Evolutionary conservation across 305 asterid genomes (phyloP).

Genomic region (Caryopteris hybrid): DNA sequence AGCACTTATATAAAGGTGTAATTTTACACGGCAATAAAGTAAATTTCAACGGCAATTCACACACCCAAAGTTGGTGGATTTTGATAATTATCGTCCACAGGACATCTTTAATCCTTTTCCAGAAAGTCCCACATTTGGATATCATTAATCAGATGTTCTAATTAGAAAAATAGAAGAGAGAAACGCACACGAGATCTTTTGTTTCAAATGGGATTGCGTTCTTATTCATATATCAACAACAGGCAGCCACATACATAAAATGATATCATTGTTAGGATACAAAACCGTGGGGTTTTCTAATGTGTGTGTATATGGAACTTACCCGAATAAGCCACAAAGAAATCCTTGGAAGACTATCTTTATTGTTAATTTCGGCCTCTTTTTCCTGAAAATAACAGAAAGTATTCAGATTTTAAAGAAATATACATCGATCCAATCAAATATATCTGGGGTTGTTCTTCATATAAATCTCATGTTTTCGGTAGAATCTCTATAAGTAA

Average conservation of each 20-base stretch:
- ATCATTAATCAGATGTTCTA: neutral
- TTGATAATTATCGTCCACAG: neutral
- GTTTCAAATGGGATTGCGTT: too few species aligned
- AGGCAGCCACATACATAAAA: neutral
- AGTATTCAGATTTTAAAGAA: neutral
- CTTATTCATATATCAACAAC: too few species aligned
- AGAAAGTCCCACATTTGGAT: neutral
- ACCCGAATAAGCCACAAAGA: conserved; percentile 58
- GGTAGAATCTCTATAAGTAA: neutral
- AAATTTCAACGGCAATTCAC: conserved; percentile 13
- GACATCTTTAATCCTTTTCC: neutral
- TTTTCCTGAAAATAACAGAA: conserved; percentile 29
- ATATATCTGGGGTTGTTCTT: neutral
- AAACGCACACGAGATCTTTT: neutral
- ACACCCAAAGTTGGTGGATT: neutral
- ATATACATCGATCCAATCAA: neutral
- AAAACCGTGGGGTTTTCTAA: too few species aligned
- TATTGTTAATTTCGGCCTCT: conserved; percentile 51
- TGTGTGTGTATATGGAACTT: too few species aligned
- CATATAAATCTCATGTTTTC: neutral
- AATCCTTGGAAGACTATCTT: conserved; percentile 33
- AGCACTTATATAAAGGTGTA: conserved; percentile 1
- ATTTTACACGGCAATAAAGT: neutral
- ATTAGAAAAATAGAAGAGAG: too few species aligned
- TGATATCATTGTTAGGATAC: too few species aligned